Evolutionary conservation across 306 rosid genomes (phyloP).

Genomic region (Boehmeria nivea): DNA sequence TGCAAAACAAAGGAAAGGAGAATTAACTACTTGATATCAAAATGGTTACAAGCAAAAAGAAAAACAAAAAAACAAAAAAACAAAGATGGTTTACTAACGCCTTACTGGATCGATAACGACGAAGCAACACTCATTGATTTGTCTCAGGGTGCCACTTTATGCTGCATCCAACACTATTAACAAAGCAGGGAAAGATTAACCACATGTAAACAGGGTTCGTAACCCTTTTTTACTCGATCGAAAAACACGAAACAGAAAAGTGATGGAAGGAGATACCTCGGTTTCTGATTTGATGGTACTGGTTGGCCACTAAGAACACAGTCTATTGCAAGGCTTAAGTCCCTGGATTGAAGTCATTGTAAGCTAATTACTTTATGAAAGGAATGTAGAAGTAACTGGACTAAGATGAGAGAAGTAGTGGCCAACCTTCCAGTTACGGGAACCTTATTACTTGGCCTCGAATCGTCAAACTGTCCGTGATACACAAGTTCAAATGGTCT

Average conservation of each 20-base stretch:
- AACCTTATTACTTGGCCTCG: constrained; percentile 69
- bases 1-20: no score
- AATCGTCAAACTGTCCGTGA: constrained; percentile 94
- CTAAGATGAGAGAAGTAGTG: constrained; percentile 19
- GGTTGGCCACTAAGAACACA: constrained; percentile 82
- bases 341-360: constrained; percentile 39
- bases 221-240: constrained; percentile 6
- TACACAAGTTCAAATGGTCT: constrained; percentile 94
- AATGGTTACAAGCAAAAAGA: no score
- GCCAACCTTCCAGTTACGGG: constrained; percentile 93
- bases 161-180: constrained; percentile 86
- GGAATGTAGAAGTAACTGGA: neutral
- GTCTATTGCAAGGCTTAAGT: constrained; percentile 77
- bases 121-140: constrained; percentile 9
- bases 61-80: no score
- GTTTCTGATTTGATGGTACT: constrained; percentile 55
- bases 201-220: neutral
- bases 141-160: constrained; percentile 90
- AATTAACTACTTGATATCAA: no score
- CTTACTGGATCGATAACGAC: no score
- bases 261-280: constrained; percentile 39
- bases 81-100: no score
- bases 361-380: constrained; percentile 4
- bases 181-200: constrained; percentile 8
- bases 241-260: constrained; percentile 8